Conservation (phyloP, 2,329 filamentous ascomycete species). For the Cladosporium velox region DNA sequence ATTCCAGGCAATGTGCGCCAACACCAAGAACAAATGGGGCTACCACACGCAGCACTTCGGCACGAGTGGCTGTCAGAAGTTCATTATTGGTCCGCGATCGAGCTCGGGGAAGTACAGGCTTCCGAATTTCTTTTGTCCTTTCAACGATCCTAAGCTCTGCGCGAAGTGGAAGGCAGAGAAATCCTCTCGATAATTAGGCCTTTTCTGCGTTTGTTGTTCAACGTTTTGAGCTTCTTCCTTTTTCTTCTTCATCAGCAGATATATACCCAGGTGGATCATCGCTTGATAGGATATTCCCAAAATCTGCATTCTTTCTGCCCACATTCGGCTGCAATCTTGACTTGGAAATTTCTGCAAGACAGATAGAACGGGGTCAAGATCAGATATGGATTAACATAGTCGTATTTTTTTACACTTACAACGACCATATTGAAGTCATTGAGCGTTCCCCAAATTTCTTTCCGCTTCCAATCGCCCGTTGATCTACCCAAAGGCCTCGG, state of each 20-base stretch:
- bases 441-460: not conserved
- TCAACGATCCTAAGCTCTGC: not conserved
- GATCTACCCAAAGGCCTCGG: no score
- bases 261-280: not conserved
- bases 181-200: no score
- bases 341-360: not conserved
- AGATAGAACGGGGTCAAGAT: not conserved
- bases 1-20: constrained; percentile 30
- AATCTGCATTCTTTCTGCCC: not conserved
- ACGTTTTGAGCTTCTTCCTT: not conserved
- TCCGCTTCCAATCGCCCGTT: not conserved
- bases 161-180: not conserved
- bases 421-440: not conserved
- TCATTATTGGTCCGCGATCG: constrained; percentile 9
- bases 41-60: constrained; percentile 8
- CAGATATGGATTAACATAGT: not conserved
- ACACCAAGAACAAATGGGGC: constrained; percentile 5
- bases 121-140: not conserved
- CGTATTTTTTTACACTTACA: not conserved
- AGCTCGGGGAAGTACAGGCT: not conserved
- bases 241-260: not conserved
- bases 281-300: not conserved
- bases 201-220: not conserved
- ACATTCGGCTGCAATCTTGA: not conserved
- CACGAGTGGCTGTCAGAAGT: constrained; percentile 12